Evolutionary conservation across 1,139 yeast genomes (phyloP).

Genomic region (Hyphopichia fennica): DNA sequence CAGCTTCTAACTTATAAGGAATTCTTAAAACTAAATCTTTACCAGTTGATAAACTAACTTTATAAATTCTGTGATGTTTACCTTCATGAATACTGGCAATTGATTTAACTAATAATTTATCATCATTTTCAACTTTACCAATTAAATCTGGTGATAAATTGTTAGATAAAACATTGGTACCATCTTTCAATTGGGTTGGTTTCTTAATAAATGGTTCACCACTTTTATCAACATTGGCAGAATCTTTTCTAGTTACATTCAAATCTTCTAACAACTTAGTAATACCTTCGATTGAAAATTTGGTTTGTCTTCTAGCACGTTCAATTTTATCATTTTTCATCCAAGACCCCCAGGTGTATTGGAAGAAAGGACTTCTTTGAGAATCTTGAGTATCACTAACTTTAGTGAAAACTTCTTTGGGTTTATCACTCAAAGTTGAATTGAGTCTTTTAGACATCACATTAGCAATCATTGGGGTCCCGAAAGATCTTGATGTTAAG

Average conservation of each 20-base stretch:
- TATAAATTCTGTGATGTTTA: constrained; percentile 85
- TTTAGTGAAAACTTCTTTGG: constrained; percentile 48
- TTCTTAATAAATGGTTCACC: constrained; percentile 24
- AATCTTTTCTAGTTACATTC: constrained; percentile 24
- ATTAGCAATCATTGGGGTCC: not conserved
- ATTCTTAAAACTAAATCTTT: constrained; percentile 73
- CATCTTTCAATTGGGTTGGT: constrained; percentile 42
- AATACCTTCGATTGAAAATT: constrained; percentile 78
- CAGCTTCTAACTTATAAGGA: constrained; percentile 75
- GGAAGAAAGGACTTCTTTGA: constrained; percentile 71
- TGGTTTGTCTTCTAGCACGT: constrained; percentile 74
- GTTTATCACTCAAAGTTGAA: constrained; percentile 17
- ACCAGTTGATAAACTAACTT: constrained; percentile 61
- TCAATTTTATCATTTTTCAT: constrained; percentile 72
- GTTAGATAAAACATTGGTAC: constrained; percentile 44
- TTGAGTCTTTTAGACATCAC: constrained; percentile 8
- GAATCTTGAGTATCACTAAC: constrained; percentile 66
- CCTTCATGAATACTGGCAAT: constrained; percentile 91
- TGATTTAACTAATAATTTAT: constrained; percentile 57
- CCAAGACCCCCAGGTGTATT: constrained; percentile 97
- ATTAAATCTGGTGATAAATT: constrained; percentile 42
- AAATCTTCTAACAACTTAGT: constrained; percentile 48
- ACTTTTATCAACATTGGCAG: constrained; percentile 21
- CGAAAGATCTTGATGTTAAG: not conserved
- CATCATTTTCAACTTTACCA: constrained; percentile 37